Evolutionary conservation across 2,329 filamentous ascomycete species (phyloP).

Genomic region (Tetracladium maxilliforme): DNA sequence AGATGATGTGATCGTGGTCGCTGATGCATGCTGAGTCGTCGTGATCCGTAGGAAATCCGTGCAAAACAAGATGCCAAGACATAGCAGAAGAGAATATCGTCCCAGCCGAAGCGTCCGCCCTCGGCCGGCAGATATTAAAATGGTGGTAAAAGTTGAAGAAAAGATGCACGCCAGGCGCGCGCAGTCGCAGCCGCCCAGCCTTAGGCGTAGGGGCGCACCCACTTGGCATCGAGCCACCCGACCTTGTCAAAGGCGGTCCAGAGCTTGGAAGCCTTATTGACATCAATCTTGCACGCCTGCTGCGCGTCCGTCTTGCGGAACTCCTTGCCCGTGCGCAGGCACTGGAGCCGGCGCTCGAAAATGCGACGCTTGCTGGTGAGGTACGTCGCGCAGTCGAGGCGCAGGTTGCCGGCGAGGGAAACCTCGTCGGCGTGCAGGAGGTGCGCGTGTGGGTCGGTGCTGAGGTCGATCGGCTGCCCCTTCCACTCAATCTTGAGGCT

Average conservation of each 20-base stretch:
- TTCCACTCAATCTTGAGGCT: constrained; percentile 80
- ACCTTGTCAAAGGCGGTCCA: constrained; percentile 83
- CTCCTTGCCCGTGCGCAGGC: constrained; percentile 54
- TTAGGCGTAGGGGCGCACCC: no score
- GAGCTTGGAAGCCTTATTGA: constrained; percentile 90
- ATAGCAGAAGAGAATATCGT: no score
- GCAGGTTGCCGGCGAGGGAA: constrained; percentile 59
- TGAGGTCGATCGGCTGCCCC: constrained; percentile 63
- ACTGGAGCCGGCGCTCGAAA: constrained; percentile 62
- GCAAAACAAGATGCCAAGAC: no score
- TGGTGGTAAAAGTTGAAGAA: no score
- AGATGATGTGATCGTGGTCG: no score
- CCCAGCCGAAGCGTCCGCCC: no score
- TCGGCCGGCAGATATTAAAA: no score
- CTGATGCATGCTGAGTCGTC: no score
- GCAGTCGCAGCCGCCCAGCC: no score
- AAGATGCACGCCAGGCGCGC: no score
- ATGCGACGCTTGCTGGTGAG: constrained; percentile 87
- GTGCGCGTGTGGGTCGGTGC: constrained; percentile 51
- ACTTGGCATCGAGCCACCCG: constrained; percentile 56
- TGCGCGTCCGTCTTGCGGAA: constrained; percentile 94
- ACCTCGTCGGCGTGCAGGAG: constrained; percentile 70
- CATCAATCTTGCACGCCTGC: constrained; percentile 94
- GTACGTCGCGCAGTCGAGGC: constrained; percentile 77
- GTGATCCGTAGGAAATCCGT: no score